Conservation (phyloP, 805 yeast species). For the Barnettozyma pratensis region DNA sequence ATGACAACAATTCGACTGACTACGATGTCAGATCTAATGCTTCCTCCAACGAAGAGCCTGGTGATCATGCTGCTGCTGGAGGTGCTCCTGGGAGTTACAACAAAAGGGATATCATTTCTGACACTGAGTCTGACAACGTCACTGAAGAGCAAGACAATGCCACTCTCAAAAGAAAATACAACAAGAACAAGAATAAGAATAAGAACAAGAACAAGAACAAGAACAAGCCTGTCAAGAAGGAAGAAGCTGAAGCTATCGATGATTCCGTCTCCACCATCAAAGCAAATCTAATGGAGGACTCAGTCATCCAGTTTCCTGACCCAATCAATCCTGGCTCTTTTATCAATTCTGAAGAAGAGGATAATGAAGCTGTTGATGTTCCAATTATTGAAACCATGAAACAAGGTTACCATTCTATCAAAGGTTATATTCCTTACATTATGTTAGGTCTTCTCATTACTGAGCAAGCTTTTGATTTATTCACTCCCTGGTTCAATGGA, state of each 20-base stretch:
- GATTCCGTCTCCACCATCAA: conserved; percentile 12
- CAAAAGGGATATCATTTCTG: conserved; percentile 13
- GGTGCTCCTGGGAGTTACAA: not conserved
- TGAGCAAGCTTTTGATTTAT: conserved; percentile 17
- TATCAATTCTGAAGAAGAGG: not conserved
- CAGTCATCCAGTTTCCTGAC: conserved; percentile 10
- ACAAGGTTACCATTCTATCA: conserved; percentile 2
- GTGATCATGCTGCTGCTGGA: conserved; percentile 6
- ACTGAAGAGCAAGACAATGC: not conserved
- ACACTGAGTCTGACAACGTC: conserved; percentile 14
- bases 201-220: too few species aligned
- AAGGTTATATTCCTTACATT: conserved; percentile 11
- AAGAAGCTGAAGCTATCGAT: not conserved
- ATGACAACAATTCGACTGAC: conserved; percentile 25
- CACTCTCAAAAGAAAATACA: not conserved
- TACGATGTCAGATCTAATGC: conserved; percentile 21
- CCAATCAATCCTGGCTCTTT: conserved; percentile 2
- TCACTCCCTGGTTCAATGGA: conserved; percentile 5
- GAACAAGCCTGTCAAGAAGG: not conserved
- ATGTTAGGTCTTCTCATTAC: conserved; percentile 15
- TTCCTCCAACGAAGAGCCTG: conserved; percentile 16
- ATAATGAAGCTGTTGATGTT: not conserved
- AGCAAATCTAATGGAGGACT: conserved; percentile 1
- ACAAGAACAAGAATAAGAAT: not conserved
- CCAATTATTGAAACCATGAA: not conserved